These are phyloP conservation scores for Brassica balearica DNA, from an alignment of 441 rosid species.

Conservation along the genomic window DNA sequence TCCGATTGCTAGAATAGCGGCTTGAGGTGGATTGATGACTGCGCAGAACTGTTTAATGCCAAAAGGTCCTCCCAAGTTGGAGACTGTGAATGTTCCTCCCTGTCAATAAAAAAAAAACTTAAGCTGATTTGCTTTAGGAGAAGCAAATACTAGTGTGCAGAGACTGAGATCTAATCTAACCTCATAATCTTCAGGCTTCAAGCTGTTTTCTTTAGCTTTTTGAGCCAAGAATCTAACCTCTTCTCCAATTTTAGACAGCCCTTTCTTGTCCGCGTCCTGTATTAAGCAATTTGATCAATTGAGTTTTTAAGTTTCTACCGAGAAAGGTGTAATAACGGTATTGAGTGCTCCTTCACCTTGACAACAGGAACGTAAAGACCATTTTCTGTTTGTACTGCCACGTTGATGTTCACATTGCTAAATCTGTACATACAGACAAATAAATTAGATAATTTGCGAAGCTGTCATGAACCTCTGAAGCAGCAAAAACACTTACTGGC, in stretches of 20 bases:
- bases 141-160: neutral
- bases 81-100: conserved; percentile 97
- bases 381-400: conserved; percentile 93
- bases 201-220: conserved; percentile 83
- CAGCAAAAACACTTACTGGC: conserved; percentile 70
- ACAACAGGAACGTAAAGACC: conserved; percentile 91
- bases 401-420: conserved; percentile 79
- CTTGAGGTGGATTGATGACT: conserved; percentile 93
- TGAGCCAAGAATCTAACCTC: conserved; percentile 85
- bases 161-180: conserved; percentile 37
- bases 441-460: conserved; percentile 19
- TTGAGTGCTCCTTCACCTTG: conserved; percentile 53
- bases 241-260: conserved; percentile 70
- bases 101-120: conserved; percentile 43
- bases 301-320: conserved; percentile 22
- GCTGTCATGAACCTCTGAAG: conserved; percentile 7
- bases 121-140: conserved; percentile 1
- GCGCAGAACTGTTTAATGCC: conserved; percentile 96
- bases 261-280: conserved; percentile 93
- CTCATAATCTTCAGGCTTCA: conserved; percentile 96
- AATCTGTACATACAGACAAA: conserved; percentile 51
- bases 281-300: conserved; percentile 25
- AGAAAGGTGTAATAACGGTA: neutral
- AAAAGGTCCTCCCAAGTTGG: conserved; percentile 97
- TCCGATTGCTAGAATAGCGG: conserved; percentile 94